These are phyloP conservation scores for Ramularia collo-cygni DNA, from an alignment of 2,329 filamentous ascomycete species.

Conservation along the genomic window DNA sequence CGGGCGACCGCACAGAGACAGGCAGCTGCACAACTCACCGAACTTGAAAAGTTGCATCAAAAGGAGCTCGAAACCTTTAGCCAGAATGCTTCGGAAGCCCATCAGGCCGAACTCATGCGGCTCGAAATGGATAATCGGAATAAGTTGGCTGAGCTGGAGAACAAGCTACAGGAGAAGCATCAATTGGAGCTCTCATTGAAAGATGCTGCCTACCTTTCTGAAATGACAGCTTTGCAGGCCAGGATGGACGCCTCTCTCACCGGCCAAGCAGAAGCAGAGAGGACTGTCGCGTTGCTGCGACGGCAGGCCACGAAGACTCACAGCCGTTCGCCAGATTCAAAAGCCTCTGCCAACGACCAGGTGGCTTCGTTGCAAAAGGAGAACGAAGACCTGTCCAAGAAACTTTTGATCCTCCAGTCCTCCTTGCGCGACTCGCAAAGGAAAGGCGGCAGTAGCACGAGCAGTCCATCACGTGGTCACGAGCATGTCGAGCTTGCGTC, in stretches of 20 bases:
- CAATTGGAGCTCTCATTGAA: conserved; percentile 7
- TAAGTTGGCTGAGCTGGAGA: conserved; percentile 10
- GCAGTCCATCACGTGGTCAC: conserved; percentile 6
- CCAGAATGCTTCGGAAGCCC: conserved; percentile 7
- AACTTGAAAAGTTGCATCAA: conserved; percentile 18
- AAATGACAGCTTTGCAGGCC: conserved; percentile 19
- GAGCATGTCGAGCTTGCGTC: conserved; percentile 13
- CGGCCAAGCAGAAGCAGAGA: conserved; percentile 22
- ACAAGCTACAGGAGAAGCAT: conserved; percentile 11
- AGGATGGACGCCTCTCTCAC: conserved; percentile 22
- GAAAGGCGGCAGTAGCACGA: conserved; percentile 6
- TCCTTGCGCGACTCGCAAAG: conserved; percentile 14
- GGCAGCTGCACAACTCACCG: conserved; percentile 13
- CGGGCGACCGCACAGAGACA: conserved; percentile 17
- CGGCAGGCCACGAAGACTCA: conserved; percentile 17
- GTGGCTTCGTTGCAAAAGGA: conserved; percentile 12
- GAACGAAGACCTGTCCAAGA: conserved; percentile 15
- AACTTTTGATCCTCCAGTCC: conserved; percentile 13
- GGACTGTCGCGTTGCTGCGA: conserved; percentile 15
- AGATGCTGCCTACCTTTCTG: conserved; percentile 10
- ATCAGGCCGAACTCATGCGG: conserved; percentile 11
- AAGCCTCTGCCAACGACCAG: conserved; percentile 10
- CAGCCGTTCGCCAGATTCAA: conserved; percentile 15
- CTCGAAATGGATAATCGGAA: conserved; percentile 10
- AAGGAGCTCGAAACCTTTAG: conserved; percentile 10